These are phyloP conservation scores for Citrullus mucosospermus DNA, from an alignment of 306 rosid genomes.

Conservation along the genomic window DNA sequence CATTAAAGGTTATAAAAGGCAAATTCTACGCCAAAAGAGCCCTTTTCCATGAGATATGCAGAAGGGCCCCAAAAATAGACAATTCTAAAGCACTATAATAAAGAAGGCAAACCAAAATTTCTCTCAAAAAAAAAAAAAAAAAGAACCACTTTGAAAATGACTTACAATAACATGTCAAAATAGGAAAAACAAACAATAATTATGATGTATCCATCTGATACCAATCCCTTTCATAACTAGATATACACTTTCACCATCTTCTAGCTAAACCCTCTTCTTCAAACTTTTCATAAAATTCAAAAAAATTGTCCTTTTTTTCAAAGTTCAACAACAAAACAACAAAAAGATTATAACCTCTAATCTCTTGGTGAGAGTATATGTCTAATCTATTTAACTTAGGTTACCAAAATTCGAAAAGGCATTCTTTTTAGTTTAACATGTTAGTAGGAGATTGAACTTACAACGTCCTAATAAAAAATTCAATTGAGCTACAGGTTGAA, in stretches of 20 bases:
- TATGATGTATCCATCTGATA: background rate
- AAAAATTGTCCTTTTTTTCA: background rate
- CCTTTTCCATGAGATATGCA: conserved; percentile 38
- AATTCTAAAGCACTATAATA: conserved; percentile 19
- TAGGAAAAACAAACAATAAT: background rate
- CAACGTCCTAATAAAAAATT: too few relatives aligned
- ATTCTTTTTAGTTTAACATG: too few relatives aligned
- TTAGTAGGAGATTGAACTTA: too few relatives aligned
- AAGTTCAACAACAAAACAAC: too few relatives aligned
- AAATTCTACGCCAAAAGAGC: conserved; percentile 44
- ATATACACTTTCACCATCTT: background rate
- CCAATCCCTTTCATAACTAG: conserved; percentile 5
- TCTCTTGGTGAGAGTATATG: too few relatives aligned
- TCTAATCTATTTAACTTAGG: background rate
- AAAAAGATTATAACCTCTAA: too few relatives aligned
- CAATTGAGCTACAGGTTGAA: background rate
- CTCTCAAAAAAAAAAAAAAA: background rate
- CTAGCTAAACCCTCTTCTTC: background rate
- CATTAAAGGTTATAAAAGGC: conserved; percentile 42
- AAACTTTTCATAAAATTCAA: background rate
- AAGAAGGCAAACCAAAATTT: background rate
- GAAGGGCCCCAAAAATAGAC: conserved; percentile 31
- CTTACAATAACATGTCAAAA: conserved; percentile 42
- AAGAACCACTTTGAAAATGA: conserved; percentile 36
- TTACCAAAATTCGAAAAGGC: too few relatives aligned